These are phyloP conservation scores for Rhodotorula toruloides DNA, from an alignment of 768 basidiomycete genomes.

Conservation along the genomic window DNA sequence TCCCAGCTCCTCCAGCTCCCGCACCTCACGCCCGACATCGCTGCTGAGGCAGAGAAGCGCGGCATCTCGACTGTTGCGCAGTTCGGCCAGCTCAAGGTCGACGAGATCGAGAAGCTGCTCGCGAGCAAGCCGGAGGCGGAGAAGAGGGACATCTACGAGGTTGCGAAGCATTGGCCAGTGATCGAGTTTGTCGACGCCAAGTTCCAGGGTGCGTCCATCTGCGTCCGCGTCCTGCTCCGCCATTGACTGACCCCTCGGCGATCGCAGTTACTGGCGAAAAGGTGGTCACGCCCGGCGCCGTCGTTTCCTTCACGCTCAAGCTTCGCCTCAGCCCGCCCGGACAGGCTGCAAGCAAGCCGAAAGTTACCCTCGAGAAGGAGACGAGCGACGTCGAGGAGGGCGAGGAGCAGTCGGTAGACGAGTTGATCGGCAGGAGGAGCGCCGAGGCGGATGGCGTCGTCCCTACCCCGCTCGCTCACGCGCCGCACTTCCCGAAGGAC, in stretches of 20 bases:
- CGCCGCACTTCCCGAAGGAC: conserved; percentile 84
- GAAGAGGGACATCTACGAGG: conserved; percentile 57
- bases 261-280: conserved; percentile 73
- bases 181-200: conserved; percentile 72
- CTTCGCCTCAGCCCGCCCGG: conserved; percentile 64
- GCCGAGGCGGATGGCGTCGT: conserved; percentile 50
- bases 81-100: conserved; percentile 35
- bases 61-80: conserved; percentile 32
- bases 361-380: conserved; percentile 43
- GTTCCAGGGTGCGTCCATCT: conserved; percentile 66
- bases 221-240: neutral
- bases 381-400: conserved; percentile 47
- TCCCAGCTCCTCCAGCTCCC: conserved; percentile 69
- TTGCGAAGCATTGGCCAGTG: conserved; percentile 63
- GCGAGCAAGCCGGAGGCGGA: conserved; percentile 15
- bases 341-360: conserved; percentile 33
- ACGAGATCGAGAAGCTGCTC: conserved; percentile 32
- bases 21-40: conserved; percentile 54
- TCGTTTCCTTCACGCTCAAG: conserved; percentile 80
- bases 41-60: conserved; percentile 41
- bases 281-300: conserved; percentile 75
- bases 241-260: neutral
- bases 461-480: conserved; percentile 60
- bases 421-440: conserved; percentile 61
- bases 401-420: conserved; percentile 63